phyloP scores from a whole-genome alignment of 352 stramenopile genomes.

The Phytophthora idaei region DNA sequence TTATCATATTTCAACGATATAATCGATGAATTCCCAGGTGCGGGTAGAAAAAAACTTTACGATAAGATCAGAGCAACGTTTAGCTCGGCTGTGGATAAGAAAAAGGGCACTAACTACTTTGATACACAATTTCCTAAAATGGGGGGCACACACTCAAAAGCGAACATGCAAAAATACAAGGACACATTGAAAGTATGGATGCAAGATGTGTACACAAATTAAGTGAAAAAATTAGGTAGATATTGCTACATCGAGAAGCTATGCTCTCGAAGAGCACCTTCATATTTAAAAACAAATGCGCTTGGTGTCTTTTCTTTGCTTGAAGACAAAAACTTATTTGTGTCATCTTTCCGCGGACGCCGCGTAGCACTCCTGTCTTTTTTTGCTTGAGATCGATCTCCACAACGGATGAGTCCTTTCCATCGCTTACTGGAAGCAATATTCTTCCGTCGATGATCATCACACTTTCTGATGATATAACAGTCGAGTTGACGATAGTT shows the following conservation, averaged over 20 bases:
- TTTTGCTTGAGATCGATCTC: not conserved
- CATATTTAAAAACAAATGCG: not conserved
- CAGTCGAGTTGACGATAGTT: not conserved
- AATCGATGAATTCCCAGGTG: no score
- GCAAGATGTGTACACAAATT: not conserved
- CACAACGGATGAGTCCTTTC: not conserved
- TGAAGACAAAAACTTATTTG: not conserved
- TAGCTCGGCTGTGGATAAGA: not conserved
- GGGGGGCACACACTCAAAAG: not conserved
- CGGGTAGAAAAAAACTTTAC: not conserved
- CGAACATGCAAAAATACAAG: not conserved
- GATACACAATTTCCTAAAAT: not conserved
- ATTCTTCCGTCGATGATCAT: not conserved
- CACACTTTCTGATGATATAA: not conserved
- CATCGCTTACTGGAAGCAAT: not conserved
- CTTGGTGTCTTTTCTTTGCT: constrained; percentile 1
- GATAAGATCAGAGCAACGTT: no score
- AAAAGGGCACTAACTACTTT: not conserved
- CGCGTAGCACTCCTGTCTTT: not conserved
- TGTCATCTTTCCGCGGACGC: not conserved
- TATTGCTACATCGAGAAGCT: not conserved
- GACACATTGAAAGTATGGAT: not conserved
- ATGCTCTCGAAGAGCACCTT: not conserved
- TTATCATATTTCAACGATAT: no score
- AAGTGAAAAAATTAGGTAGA: no score